Conservation (phyloP, 768 basidiomycete genomes). For the Mycena indigotica region DNA sequence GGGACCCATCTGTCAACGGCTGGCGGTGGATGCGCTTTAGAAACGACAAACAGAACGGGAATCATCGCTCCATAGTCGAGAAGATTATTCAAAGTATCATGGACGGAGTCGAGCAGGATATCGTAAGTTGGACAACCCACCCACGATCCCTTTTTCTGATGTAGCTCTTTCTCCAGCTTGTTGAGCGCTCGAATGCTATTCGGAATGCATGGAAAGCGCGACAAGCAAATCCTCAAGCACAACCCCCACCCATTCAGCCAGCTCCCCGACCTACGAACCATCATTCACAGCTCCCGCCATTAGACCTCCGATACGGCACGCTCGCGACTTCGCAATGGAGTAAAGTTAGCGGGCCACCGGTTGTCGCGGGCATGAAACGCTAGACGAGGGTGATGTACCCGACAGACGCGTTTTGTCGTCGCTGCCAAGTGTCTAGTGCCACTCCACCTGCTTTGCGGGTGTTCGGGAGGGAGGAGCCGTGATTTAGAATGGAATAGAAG, state of each 20-base stretch:
- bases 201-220: constrained; percentile 78
- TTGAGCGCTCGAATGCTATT: constrained; percentile 63
- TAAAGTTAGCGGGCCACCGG: constrained; percentile 67
- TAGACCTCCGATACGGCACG: constrained; percentile 63
- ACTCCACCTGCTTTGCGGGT: constrained; percentile 15
- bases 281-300: constrained; percentile 20
- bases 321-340: constrained; percentile 68
- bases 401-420: neutral
- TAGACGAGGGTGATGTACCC: constrained; percentile 27
- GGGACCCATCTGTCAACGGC: constrained; percentile 65
- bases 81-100: constrained; percentile 89
- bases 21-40: constrained; percentile 95
- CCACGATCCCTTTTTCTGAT: constrained; percentile 14
- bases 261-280: constrained; percentile 27
- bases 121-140: constrained; percentile 50
- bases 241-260: constrained; percentile 26
- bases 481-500: constrained; percentile 8
- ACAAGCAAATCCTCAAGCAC: constrained; percentile 39
- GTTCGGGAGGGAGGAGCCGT: neutral
- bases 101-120: constrained; percentile 90
- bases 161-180: constrained; percentile 50
- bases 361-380: constrained; percentile 67
- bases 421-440: constrained; percentile 9
- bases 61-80: constrained; percentile 81
- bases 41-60: constrained; percentile 92